Base-by-base conservation (phyloP, 208 protist genomes). In the Endotrypanum monterogeii region DNA sequence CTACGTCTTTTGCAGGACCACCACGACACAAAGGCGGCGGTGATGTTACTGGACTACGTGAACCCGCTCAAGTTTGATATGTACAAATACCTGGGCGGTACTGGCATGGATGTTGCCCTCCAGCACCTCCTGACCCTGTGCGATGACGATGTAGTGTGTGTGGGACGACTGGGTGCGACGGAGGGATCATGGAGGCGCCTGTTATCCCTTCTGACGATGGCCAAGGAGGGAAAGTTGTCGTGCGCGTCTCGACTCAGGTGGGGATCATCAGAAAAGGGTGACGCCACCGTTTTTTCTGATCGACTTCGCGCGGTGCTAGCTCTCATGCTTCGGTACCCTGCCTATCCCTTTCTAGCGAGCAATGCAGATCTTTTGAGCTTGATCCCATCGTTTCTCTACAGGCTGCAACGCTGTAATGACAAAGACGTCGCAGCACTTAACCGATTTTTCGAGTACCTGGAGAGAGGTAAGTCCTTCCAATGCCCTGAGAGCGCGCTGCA, bases 371-470 rank as follows among this genome's bases (percentile, higher is more conserved):
- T 87, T 50, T 20, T 78, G 55, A 74, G 66, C 51, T 67, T 92
- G 39, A 79, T 92, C 54, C 88, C 88, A 11, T 85, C 88, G 23
- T 66, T 92, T 66, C 81, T 92, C 18, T 92, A 92, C 70, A 85
- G 88, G 60, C 72, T 92, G 37, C 88, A 92, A 73, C 85, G 88
- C 28, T 92, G 88, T 71, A 67, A 44, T 20, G 71, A 78, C 1
- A 37, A 52, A 18, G 88, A 92, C 37, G 62, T 88, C 6, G 62
- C 20, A 16, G 83, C 88, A 44, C 74, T 92, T 32, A 85, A 69
- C 70, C 23, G 54, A 12, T 79, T 92, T 9, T 77, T 73, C 71
- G 65, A n/a, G 8, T 83, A 85, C 73, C 7, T 88, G 3, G 74
- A 67, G 0, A 56, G 23, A 35, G 32, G 0, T 0, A 74, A 79